Evolutionary conservation across 257 asterid genomes (phyloP).

Genomic region (Mitragyna speciosa): DNA sequence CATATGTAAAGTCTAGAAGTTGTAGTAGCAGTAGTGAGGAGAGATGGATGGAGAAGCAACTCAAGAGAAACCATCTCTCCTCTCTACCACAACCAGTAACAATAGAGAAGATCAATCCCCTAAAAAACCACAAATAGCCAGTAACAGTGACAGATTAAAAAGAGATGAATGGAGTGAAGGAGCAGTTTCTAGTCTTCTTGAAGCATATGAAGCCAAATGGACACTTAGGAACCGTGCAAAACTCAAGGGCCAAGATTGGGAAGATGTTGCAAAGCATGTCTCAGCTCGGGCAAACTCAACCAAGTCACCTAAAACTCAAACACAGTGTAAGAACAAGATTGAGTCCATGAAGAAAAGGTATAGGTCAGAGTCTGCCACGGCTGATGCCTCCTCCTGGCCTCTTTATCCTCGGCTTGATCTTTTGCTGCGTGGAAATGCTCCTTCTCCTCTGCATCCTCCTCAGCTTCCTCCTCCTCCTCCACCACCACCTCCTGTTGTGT

Average conservation of each 20-base stretch:
- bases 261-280: constrained; percentile 71
- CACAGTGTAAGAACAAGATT: constrained; percentile 89
- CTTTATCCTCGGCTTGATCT: constrained; percentile 70
- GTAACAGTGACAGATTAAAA: constrained; percentile 51
- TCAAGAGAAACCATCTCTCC: constrained; percentile 42
- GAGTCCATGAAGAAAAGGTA: constrained; percentile 95
- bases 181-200: constrained; percentile 68
- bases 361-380: constrained; percentile 69
- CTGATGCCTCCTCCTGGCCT: constrained; percentile 75
- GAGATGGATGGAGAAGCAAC: constrained; percentile 59
- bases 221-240: constrained; percentile 75
- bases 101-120: constrained; percentile 40
- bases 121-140: constrained; percentile 29
- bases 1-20: constrained; percentile 7
- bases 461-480: background rate
- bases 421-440: constrained; percentile 66
- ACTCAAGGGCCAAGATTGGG: constrained; percentile 94
- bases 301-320: constrained; percentile 66
- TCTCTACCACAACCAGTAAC: constrained; percentile 29
- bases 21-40: constrained; percentile 16
- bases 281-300: constrained; percentile 43
- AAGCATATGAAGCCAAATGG: constrained; percentile 83
- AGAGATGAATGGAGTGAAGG: constrained; percentile 96
- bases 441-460: constrained; percentile 11
- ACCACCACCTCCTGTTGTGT: background rate